Base-by-base conservation (phyloP, 176 grass and related monocot genomes). In the Zea mays region DNA sequence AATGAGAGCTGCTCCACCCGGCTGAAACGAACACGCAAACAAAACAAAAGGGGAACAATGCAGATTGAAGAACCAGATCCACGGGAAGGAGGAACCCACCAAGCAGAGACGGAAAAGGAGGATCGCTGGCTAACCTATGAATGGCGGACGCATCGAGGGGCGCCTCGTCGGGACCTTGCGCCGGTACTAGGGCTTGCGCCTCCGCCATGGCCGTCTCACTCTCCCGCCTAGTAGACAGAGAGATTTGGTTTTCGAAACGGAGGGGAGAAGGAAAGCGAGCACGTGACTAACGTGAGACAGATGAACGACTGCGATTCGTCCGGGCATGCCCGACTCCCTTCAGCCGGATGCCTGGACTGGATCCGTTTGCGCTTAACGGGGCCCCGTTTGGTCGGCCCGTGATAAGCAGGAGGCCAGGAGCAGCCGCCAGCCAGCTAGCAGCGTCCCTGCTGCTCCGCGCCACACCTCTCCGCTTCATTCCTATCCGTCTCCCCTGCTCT, bases 1-100 rank as follows among this genome's bases (percentile, higher is more conserved):
- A 81, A 75, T 1, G 62, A 69, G n/a, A 92, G 57, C 85, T 73
- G 79, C 78, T 81, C 76, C 35, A 93, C 72, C 72, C 94, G 89
- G 85, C 94, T 97, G 82, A 51, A 78, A 67, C 45, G 34, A 40
- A 50, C 61, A 50, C 61, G 34, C 27, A 69, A 48, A 41, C 56
- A 41, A 36, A 49, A 38, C 71, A 6, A 59, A 75, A 8, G 48
- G 15, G 19, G 15, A 39, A 59, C 20, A 65, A 36, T 15, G 5
- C 45, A 33, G 15, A 5, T 0, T 69, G 20, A 75, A 58, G 19
- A 42, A 76, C 21, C 45, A 38, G 71, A 55, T 67, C 62, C 48
- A 7, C 15, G 45, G 49, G 34, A 15, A 38, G 9, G 8, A n/a
- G 40, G 44, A 49, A 48, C 44, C 44, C 10, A 4, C 68, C 21